phyloP scores from a whole-genome alignment of 805 yeast species.

The Torulaspora quercuum region DNA sequence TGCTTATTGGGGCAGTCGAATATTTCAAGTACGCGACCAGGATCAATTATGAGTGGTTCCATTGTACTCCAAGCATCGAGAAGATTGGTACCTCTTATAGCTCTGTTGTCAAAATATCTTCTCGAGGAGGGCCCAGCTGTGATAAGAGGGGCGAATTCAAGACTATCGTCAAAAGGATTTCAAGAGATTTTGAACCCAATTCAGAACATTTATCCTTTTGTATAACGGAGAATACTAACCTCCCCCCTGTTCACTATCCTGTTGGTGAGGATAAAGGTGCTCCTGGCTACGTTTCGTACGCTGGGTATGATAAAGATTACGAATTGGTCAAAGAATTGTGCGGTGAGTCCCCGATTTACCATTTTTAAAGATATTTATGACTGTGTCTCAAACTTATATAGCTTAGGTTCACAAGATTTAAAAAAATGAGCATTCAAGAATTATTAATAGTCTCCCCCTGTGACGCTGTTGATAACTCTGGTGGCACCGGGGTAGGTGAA shows the following conservation, averaged over 20 bases:
- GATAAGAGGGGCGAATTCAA: constrained; percentile 44
- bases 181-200: constrained; percentile 42
- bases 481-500: constrained; percentile 15
- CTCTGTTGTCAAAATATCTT: constrained; percentile 34
- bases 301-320: constrained; percentile 30
- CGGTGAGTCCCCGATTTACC: constrained; percentile 28
- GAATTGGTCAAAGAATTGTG: constrained; percentile 26
- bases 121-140: constrained; percentile 45
- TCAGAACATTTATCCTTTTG: constrained; percentile 38
- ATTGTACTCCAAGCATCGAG: constrained; percentile 39
- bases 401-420: too few relatives aligned
- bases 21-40: constrained; percentile 43
- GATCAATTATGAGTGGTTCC: constrained; percentile 44
- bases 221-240: constrained; percentile 34
- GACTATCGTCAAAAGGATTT: constrained; percentile 39
- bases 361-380: constrained; percentile 18
- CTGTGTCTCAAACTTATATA: too few relatives aligned
- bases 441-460: constrained; percentile 1
- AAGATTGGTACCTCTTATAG: constrained; percentile 23
- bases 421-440: too few relatives aligned
- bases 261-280: constrained; percentile 34
- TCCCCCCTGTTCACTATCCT: constrained; percentile 35
- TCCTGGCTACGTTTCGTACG: constrained; percentile 38
- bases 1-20: constrained; percentile 41
- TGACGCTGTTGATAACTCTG: constrained; percentile 3